These are phyloP conservation scores for Tolypocladium tropicale DNA, from an alignment of 2,329 filamentous ascomycete species.

Conservation along the genomic window DNA sequence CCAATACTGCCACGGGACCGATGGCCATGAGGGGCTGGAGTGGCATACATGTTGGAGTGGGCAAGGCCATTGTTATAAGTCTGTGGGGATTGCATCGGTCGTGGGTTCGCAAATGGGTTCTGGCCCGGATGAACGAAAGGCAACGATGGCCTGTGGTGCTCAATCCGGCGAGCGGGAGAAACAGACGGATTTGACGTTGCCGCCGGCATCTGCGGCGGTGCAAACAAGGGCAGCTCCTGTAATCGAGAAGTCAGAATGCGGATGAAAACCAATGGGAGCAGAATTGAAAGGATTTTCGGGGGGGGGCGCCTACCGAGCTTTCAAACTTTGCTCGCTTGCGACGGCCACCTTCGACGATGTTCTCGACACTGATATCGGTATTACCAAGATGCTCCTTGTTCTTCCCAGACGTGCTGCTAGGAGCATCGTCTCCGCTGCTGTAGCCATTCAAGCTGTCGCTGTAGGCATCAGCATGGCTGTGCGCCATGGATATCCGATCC, in stretches of 20 bases:
- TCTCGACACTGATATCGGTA: constrained; percentile 95
- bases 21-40: constrained; percentile 50
- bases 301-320: constrained; percentile 68
- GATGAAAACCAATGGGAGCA: not conserved
- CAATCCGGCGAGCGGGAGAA: constrained; percentile 75
- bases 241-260: constrained; percentile 19
- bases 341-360: constrained; percentile 93
- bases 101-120: constrained; percentile 69
- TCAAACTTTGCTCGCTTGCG: constrained; percentile 92
- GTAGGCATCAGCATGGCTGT: constrained; percentile 46
- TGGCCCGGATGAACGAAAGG: constrained; percentile 68
- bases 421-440: constrained; percentile 77
- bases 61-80: constrained; percentile 46
- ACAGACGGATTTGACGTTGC: constrained; percentile 96
- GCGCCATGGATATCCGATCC: constrained; percentile 42
- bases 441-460: constrained; percentile 63
- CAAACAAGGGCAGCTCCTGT: constrained; percentile 91
- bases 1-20: constrained; percentile 55
- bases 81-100: constrained; percentile 75
- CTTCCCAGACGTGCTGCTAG: constrained; percentile 62
- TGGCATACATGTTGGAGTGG: constrained; percentile 50
- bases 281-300: not conserved
- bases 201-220: constrained; percentile 85
- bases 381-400: constrained; percentile 81
- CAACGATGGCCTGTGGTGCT: constrained; percentile 60